Evolutionary conservation across 106 monocot genomes (phyloP), one percentile per base, ranked within the genome.

Genomic region (Dendrobium officinale): DNA sequence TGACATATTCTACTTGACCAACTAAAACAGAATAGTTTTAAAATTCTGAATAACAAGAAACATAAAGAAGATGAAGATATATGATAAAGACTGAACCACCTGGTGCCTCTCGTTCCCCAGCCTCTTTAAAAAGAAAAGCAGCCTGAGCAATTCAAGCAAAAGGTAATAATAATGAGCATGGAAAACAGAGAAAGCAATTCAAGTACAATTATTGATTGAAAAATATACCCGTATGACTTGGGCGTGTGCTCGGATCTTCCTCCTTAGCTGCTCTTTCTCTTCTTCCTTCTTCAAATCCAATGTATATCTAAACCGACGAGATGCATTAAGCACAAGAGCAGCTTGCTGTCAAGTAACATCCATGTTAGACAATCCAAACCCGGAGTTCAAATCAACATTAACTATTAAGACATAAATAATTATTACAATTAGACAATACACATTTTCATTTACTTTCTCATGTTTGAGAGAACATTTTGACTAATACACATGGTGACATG

Each of bases 221-320:
- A 83, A 76, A 31, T 31, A 77, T 96, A 96, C 93, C 91, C 93
- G 83, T 81, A 96, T 96, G 43, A 96, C 96, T 90, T 96, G 93
- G 80, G 96, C 96, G 87, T 96, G 96, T 40, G 96, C 84, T 42
- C 96, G 77, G 48, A 96, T 96, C 55, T 91, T 93, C 75, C 96
- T 87, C 76, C 91, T 90, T 67, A 92, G 75, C 54, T 83, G 77
- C 82, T 96, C 93, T 80, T 90, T 93, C 73, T 93, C 93, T 85
- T 92, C 93, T 79, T 92, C 93, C 78, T 83, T 96, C 79, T 90
- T 92, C 75, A 96, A 83, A 79, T 96, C 93, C 2, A 96, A 88
- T 19, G 96, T 96, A 80, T 96, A 96, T 86, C 96, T 89, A 86
- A 96, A 96, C 56, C 96, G 87, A 66, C 96, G 93, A 5, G 96